Base-by-base conservation (phyloP, 768 basidiomycete genomes). In the Boletus bicolor region DNA sequence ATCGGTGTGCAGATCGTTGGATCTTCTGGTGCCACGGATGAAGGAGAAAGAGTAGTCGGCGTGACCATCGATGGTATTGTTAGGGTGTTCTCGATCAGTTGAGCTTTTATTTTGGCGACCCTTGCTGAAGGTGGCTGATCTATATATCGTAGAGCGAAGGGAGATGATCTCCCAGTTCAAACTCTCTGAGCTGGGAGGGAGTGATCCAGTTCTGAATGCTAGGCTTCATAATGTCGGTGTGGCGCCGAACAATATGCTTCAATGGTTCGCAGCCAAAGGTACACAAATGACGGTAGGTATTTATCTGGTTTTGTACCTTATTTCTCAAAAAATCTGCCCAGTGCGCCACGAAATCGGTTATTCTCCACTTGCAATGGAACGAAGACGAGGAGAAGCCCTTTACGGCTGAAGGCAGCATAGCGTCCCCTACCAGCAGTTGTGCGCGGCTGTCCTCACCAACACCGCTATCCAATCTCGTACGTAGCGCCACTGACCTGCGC, bases 91-190 rank as follows among this genome's bases (percentile, higher is more conserved):
- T 93, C 91, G 1, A 96, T 96, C 64, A 83, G 91, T 91, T 58
- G 68, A 77, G 87, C 76, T 4, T 49, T 43, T 35, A 12, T 41
- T 50, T 60, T 7, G 17, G 9, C 1, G 2, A 30, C 7, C 1
- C 19, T 44, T 7, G 4, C 9, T 15, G 21, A 44, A 46, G 9
- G 26, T 21, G 9, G 51, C 49, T 68, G 39, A 70, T 44, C 10
- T 30, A 0, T 32, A 19, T 38, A 12, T 46, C 39, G 15, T 50
- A 83, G 82, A 73, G 30, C 81, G 86, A 34, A 75, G 91, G 57
- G 91, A 94, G 71, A 95, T 96, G 93, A 81, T 95, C 12, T 91
- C 89, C 8, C 92, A 94, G 67, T 94, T 93, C 77, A 93, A 87
- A 69, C 77, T 96, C 43, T 83, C 85, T 3, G 90, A 93, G 56